A percentile compares a stretch with the other conserved stretches of the same genome.
Evolutionary conservation across 257 asterid genomes (phyloP).

Genomic region (Primulina tabacum): DNA sequence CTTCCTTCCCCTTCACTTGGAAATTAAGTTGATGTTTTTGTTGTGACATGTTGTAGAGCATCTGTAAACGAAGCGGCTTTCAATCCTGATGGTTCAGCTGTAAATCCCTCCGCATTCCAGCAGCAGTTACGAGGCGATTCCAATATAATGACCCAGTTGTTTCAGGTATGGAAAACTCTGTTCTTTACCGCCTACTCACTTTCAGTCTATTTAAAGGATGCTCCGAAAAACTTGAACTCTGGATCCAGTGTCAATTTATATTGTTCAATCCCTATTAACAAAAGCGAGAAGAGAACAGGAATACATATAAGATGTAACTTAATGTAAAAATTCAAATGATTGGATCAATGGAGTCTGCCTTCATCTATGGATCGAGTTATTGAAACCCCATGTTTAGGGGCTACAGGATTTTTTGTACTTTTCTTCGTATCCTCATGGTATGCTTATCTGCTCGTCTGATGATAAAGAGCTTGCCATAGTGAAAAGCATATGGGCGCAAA

Average conservation of each 20-base stretch:
- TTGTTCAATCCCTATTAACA: slow-evolving; percentile 19
- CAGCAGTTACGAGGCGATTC: slow-evolving; percentile 83
- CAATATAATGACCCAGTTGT: slow-evolving; percentile 76
- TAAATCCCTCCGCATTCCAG: slow-evolving; percentile 87
- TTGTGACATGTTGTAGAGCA: slow-evolving; percentile 38
- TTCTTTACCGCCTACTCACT: not conserved
- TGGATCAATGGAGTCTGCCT: slow-evolving; percentile 18
- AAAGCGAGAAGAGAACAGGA: not conserved
- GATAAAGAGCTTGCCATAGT: not conserved
- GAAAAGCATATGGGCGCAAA: slow-evolving; percentile 9
- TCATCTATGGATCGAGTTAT: slow-evolving; percentile 11
- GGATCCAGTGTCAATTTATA: not conserved
- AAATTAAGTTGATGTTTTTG: not conserved
- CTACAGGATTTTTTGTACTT: not conserved
- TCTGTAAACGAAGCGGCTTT: slow-evolving; percentile 47
- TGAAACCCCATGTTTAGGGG: not conserved
- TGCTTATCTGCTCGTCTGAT: not conserved
- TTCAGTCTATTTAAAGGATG: not conserved
- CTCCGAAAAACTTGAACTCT: not conserved
- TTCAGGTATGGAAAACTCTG: slow-evolving; percentile 57
- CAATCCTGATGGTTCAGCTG: slow-evolving; percentile 95
- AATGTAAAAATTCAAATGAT: slow-evolving; percentile 6
- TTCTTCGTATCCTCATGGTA: not conserved
- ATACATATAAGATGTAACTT: not conserved
- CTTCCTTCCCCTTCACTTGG: slow-evolving; percentile 20